Percentiles rank a stretch among this genome's conserved stretches.
phyloP scores from a whole-genome alignment of 805 yeast genomes.

The Candida palmyrensis region DNA sequence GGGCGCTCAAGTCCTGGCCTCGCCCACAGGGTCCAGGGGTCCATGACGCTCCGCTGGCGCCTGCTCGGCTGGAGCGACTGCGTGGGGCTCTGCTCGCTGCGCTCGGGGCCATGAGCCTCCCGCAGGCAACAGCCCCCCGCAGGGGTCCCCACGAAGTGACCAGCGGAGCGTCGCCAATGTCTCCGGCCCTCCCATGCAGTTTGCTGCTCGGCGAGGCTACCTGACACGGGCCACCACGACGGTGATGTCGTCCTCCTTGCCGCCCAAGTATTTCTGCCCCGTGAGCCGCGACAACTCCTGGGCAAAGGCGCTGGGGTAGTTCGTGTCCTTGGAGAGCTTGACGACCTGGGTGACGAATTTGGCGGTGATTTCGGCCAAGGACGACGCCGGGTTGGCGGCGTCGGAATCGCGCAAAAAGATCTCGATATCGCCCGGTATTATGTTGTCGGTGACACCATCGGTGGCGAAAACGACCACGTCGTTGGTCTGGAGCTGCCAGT shows the following conservation, averaged over 20 bases:
- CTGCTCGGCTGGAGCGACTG: too few relatives aligned
- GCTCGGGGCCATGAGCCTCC: too few relatives aligned
- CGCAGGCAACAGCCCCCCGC: too few relatives aligned
- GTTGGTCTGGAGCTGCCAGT: constrained; percentile 58
- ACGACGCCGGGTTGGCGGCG: constrained; percentile 20
- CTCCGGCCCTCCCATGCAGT: background rate
- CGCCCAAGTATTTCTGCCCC: constrained; percentile 74
- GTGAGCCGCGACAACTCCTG: constrained; percentile 65
- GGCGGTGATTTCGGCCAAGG: constrained; percentile 44
- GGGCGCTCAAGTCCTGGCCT: too few relatives aligned
- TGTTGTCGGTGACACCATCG: constrained; percentile 90
- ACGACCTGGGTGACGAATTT: constrained; percentile 64
- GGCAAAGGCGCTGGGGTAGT: constrained; percentile 81
- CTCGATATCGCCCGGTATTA: constrained; percentile 67
- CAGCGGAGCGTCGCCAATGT: background rate
- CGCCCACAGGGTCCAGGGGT: too few relatives aligned
- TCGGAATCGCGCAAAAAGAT: constrained; percentile 56
- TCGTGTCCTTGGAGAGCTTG: constrained; percentile 63
- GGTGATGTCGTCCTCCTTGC: constrained; percentile 94
- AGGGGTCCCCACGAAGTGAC: too few relatives aligned
- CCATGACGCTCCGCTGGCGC: too few relatives aligned
- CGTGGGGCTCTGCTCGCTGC: too few relatives aligned
- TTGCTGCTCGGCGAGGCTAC: constrained; percentile 7
- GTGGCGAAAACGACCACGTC: constrained; percentile 86
- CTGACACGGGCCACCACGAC: constrained; percentile 66